Evolutionary conservation across 2,329 filamentous ascomycete genomes (phyloP).

Genomic region (Didymella pinodella): DNA sequence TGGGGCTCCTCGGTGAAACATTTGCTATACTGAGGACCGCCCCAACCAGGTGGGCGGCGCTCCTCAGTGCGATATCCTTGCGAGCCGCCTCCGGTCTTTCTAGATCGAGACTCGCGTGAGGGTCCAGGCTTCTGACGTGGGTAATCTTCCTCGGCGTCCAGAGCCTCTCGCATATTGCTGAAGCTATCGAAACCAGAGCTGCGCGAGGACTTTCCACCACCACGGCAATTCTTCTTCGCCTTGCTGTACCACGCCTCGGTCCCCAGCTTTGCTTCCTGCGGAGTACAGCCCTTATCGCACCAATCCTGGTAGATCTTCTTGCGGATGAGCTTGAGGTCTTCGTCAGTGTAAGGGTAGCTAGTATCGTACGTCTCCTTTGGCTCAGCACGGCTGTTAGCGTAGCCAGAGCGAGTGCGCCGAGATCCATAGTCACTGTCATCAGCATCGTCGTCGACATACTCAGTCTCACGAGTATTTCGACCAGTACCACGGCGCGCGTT

Average conservation of each 20-base stretch:
- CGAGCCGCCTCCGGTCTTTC: background rate
- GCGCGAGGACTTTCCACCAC: background rate
- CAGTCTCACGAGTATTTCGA: background rate
- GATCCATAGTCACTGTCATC: background rate
- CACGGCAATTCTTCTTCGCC: background rate
- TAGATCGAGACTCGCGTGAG: background rate
- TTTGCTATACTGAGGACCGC: background rate
- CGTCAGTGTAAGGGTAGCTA: background rate
- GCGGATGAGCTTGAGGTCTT: background rate
- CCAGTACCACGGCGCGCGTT: background rate
- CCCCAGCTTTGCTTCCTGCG: background rate
- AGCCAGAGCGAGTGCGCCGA: background rate
- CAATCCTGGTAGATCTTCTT: background rate
- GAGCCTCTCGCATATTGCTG: conserved; percentile 1
- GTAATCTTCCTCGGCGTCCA: background rate
- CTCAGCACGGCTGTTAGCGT: background rate
- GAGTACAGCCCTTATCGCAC: background rate
- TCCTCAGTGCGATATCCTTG: background rate
- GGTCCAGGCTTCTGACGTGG: background rate
- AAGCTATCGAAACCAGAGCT: background rate
- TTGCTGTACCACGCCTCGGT: background rate
- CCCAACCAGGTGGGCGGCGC: background rate
- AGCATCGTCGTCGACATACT: background rate
- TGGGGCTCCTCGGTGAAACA: background rate
- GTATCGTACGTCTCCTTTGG: background rate